These are phyloP conservation scores for Leccinum subatratum DNA, from an alignment of 1,284 basidiomycete species.

Conservation along the genomic window DNA sequence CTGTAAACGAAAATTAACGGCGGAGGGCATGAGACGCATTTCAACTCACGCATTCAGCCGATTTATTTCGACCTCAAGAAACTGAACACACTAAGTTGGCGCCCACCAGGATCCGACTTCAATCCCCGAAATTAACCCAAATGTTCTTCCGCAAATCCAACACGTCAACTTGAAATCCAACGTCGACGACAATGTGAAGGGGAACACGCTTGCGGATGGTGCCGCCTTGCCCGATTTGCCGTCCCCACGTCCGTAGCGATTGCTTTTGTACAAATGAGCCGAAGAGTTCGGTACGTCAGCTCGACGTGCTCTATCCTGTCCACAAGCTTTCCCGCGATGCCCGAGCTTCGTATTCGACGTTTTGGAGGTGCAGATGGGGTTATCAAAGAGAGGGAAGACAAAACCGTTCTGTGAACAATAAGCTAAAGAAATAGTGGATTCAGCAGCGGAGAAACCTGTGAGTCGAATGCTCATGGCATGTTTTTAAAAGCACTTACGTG, in stretches of 20 bases:
- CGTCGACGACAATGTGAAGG: background rate
- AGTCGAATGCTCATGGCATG: no score
- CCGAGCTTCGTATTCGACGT: conserved; percentile 54
- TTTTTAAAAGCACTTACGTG: no score
- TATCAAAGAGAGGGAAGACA: no score
- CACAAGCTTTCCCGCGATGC: conserved; percentile 54
- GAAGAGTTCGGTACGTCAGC: conserved; percentile 28
- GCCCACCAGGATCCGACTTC: no score
- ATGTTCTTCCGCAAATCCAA: conserved; percentile 22
- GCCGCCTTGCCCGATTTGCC: conserved; percentile 40
- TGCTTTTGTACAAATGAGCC: conserved; percentile 37
- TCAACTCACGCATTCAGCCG: conserved; percentile 47
- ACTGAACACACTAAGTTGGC: no score
- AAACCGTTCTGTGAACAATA: no score
- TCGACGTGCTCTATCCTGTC: conserved; percentile 44
- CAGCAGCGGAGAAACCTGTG: no score
- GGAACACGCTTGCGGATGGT: conserved; percentile 55
- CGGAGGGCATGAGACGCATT: background rate
- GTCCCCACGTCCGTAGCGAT: conserved; percentile 33
- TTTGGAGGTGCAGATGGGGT: no score
- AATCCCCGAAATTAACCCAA: conserved; percentile 60
- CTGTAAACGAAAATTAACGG: conserved; percentile 21
- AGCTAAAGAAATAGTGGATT: no score
- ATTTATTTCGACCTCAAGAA: background rate
- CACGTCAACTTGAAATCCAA: background rate